Base-by-base conservation (phyloP, 2,329 filamentous ascomycete species). In the Botrytis elliptica region DNA sequence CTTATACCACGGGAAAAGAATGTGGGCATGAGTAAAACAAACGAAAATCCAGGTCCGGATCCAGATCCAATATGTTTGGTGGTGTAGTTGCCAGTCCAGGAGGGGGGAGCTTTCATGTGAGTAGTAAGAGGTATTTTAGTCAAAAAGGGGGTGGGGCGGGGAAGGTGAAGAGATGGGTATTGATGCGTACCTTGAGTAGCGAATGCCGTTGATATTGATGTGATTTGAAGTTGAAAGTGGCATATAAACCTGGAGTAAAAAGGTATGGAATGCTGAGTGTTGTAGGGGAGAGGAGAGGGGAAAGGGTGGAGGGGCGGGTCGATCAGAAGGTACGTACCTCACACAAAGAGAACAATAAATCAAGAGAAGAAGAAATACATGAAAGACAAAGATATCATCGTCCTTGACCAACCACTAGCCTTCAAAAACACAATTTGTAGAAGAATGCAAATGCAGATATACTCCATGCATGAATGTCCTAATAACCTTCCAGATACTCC, bases 291-390 rank as follows among this genome's bases (percentile, higher is more conserved):
- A 25, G 22, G 33, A 62, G 49, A 65, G 60, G 49, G 52, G 52
- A 70, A 44, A 60, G 64, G 69, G 57, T 60, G 36, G 18, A 40
- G 10, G 33, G 69, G 46, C 57, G 38, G 63, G 29, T 67, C 66
- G 70, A 63, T 73, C 63, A 64, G 68, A 75, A 75, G 52, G 73
- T 78, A 79, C 79, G 77, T 80, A 80, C 79, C 79, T 79, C 75
- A 77, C 76, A 55, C 68, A 33, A 66, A 70, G 57, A 74, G 44
- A 38, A 33, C 40, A 73, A 57, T 40, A 69, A 38, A 69, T 72
- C 52, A 72, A 65, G 55, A 38, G 25, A 57, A 62, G 55, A n/a
- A 70, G 49, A 36, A 44, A 65, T 75, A 74, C 70, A 76, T 73
- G 73, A 73, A 73, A 65, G 22, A 68, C 71, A 70, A 57, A 73